Evolutionary conservation across 208 protist species (phyloP).

Genomic region (Trypanosomatidae sp.): DNA sequence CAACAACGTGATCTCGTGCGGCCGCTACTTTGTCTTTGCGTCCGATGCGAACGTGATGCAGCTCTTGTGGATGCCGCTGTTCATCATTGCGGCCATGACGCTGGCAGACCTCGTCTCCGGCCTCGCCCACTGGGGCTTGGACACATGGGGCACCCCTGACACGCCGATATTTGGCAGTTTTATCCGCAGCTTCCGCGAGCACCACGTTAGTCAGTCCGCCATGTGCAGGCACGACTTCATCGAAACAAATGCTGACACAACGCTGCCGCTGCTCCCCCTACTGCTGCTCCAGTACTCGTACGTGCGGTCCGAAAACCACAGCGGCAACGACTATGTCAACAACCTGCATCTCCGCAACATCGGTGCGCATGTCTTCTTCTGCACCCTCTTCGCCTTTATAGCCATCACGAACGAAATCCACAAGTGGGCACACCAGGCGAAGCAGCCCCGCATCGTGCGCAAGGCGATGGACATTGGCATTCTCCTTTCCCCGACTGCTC

Average conservation of each 20-base stretch:
- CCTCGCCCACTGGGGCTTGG: constrained; percentile 92
- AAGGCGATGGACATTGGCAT: constrained; percentile 73
- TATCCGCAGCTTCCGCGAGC: constrained; percentile 95
- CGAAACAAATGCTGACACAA: constrained; percentile 95
- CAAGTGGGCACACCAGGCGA: constrained; percentile 92
- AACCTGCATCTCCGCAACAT: constrained; percentile 67
- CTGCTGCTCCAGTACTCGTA: constrained; percentile 53
- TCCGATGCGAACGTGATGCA: constrained; percentile 57
- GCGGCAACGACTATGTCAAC: constrained; percentile 45
- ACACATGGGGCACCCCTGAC: constrained; percentile 93
- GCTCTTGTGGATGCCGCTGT: constrained; percentile 70
- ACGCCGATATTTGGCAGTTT: constrained; percentile 91
- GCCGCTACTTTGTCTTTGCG: constrained; percentile 70
- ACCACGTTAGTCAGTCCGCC: constrained; percentile 91
- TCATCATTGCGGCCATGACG: constrained; percentile 78
- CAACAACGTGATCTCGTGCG: constrained; percentile 55
- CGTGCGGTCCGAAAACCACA: constrained; percentile 35
- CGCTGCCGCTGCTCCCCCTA: constrained; percentile 81
- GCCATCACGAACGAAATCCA: constrained; percentile 94
- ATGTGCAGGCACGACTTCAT: constrained; percentile 95
- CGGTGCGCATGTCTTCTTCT: constrained; percentile 66
- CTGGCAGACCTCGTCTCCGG: constrained; percentile 91
- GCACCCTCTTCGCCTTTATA: constrained; percentile 79
- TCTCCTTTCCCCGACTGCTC: constrained; percentile 80
- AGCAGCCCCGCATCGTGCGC: constrained; percentile 56